Evolutionary conservation across 768 basidiomycete species (phyloP).

Genomic region (Boletus rubroflammeus): DNA sequence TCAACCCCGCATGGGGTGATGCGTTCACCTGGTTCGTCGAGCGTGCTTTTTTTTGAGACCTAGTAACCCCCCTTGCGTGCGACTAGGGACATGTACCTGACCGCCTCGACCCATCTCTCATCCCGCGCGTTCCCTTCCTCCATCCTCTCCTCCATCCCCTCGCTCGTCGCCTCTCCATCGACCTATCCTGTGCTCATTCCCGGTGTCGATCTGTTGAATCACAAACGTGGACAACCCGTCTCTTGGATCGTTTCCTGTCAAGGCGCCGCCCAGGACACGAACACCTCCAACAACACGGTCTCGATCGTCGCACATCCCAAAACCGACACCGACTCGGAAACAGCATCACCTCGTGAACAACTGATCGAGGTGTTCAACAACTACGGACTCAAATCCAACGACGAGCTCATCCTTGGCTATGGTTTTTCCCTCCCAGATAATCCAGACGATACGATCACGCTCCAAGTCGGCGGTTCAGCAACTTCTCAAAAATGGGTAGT

Average conservation of each 20-base stretch:
- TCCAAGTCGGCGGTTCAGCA: slow-evolving; percentile 60
- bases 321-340: slow-evolving; percentile 22
- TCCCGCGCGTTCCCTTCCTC: slow-evolving; percentile 90
- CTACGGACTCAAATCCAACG: slow-evolving; percentile 88
- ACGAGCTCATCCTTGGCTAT: slow-evolving; percentile 87
- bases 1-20: slow-evolving; percentile 41
- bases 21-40: slow-evolving; percentile 65
- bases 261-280: slow-evolving; percentile 3
- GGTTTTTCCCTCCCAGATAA: slow-evolving; percentile 81
- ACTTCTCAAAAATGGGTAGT: slow-evolving; percentile 53
- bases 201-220: slow-evolving; percentile 84
- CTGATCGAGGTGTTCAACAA: slow-evolving; percentile 68
- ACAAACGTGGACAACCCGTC: slow-evolving; percentile 73
- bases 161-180: slow-evolving; percentile 45
- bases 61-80: slow-evolving; percentile 20
- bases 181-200: slow-evolving; percentile 82
- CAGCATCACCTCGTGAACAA: slow-evolving; percentile 30
- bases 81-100: slow-evolving; percentile 68
- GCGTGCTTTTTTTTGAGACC: no score
- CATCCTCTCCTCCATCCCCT: slow-evolving; percentile 56
- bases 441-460: slow-evolving; percentile 81
- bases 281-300: slow-evolving; percentile 40
- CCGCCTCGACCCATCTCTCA: slow-evolving; percentile 72
- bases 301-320: slow-evolving; percentile 56
- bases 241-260: slow-evolving; percentile 68